A percentile compares a stretch with the other conserved stretches of the same genome.
These are phyloP conservation scores for Triticum turgidum DNA, from an alignment of 176 grass and related monocot genomes.

Conservation along the genomic window DNA sequence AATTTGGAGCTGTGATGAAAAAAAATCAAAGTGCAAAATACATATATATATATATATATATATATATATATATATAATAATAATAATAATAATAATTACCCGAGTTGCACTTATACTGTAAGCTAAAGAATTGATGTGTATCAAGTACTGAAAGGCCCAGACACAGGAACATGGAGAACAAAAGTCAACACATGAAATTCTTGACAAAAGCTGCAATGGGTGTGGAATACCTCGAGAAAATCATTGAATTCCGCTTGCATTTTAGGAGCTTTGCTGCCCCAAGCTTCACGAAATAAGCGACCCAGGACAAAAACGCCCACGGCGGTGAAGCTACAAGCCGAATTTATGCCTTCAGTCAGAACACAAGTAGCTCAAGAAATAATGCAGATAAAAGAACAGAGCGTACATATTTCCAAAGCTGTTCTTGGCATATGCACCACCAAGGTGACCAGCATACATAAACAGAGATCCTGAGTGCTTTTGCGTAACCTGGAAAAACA, in stretches of 20 bases:
- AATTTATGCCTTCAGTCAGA: slow-evolving; percentile 32
- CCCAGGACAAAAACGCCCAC: slow-evolving; percentile 94
- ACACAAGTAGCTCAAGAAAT: slow-evolving; percentile 9
- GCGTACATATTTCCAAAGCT: slow-evolving; percentile 92
- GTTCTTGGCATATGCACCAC: slow-evolving; percentile 97
- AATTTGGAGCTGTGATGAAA: background rate
- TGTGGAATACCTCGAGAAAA: slow-evolving; percentile 67
- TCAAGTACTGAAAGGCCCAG: background rate
- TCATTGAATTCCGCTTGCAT: slow-evolving; percentile 92
- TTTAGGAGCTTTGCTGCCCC: slow-evolving; percentile 80
- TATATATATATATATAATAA: background rate
- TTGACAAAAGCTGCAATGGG: slow-evolving; percentile 1
- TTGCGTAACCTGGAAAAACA: slow-evolving; percentile 65
- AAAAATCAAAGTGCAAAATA: background rate
- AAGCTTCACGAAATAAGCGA: slow-evolving; percentile 75
- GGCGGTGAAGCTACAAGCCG: slow-evolving; percentile 70
- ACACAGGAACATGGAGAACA: background rate
- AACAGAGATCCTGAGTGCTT: slow-evolving; percentile 97
- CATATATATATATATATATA: background rate
- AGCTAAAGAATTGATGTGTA: background rate
- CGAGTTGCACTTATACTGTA: background rate
- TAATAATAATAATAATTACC: background rate
- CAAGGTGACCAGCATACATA: slow-evolving; percentile 89
- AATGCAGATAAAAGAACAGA: slow-evolving; percentile 16
- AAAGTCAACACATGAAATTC: background rate